Conservation (phyloP, 2,329 filamentous ascomycete species). For the Claviceps pazoutovae region DNA sequence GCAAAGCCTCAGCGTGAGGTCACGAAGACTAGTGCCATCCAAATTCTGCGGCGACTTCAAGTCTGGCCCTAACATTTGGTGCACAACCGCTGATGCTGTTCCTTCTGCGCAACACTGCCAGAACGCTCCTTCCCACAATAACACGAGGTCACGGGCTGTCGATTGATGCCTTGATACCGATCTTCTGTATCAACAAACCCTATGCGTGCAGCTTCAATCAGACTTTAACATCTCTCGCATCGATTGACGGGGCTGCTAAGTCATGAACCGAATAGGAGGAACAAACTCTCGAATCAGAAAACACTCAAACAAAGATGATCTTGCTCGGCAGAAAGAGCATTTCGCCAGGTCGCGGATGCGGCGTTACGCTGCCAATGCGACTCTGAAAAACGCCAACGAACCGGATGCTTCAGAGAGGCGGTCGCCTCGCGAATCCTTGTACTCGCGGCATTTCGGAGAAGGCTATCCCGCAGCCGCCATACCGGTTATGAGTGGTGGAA, state of each 20-base stretch:
- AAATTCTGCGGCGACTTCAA: no score
- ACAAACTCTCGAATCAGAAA: slow-evolving; percentile 21
- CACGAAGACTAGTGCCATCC: no score
- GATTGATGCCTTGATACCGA: neutral
- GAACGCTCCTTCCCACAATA: neutral
- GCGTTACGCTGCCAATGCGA: neutral
- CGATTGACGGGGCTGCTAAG: neutral
- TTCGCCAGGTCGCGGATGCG: slow-evolving; percentile 22
- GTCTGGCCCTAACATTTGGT: no score
- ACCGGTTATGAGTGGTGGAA: slow-evolving; percentile 1
- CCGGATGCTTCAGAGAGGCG: neutral
- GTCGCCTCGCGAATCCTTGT: neutral
- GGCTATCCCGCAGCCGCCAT: no score
- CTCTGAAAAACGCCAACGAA: neutral
- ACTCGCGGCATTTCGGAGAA: neutral
- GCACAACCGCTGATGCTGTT: neutral
- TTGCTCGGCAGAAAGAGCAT: slow-evolving; percentile 22
- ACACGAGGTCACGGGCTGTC: neutral
- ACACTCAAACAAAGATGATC: slow-evolving; percentile 19
- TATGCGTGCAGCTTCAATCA: neutral
- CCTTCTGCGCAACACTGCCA: neutral
- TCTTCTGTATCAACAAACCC: neutral
- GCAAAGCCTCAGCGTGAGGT: no score
- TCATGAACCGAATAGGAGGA: slow-evolving; percentile 30
- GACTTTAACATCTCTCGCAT: neutral